phyloP scores from a whole-genome alignment of 75 land plant species.

The Pseudotsuga menziesii region DNA sequence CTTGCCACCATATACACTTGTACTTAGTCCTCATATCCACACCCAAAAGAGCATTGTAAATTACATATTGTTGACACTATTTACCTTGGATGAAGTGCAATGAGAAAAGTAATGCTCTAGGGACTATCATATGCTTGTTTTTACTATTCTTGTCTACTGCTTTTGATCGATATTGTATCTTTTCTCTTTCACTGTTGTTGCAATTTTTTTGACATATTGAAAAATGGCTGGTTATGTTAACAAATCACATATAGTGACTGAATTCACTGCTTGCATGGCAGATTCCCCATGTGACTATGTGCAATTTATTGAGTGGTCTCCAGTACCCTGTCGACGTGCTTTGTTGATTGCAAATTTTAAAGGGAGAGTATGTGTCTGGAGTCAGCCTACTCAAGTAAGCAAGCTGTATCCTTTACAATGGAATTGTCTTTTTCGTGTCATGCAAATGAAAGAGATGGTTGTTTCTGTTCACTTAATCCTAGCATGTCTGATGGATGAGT shows the following conservation, averaged over 20 bases:
- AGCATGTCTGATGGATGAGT: no score
- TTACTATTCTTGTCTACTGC: background rate
- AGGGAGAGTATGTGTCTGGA: slow-evolving; percentile 92
- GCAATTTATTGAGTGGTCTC: slow-evolving; percentile 97
- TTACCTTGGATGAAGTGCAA: background rate
- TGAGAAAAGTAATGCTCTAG: background rate
- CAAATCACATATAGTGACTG: no score
- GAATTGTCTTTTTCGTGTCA: no score
- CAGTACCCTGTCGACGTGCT: slow-evolving; percentile 79
- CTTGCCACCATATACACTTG: background rate
- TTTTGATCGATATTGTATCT: background rate
- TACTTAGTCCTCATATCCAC: background rate
- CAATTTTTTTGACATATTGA: background rate
- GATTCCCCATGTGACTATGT: slow-evolving; percentile 93
- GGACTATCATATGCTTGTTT: background rate
- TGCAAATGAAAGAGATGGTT: no score
- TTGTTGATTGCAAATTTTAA: slow-evolving; percentile 77
- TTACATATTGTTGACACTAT: background rate
- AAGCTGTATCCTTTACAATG: no score
- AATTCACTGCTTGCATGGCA: slow-evolving; percentile 17
- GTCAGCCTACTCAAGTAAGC: slow-evolving; percentile 71
- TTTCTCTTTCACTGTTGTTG: background rate
- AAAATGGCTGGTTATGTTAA: background rate
- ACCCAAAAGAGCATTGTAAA: background rate
- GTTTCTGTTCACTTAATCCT: no score